phyloP scores from a whole-genome alignment of 257 asterid species.

The Jacaranda mimosifolia region DNA sequence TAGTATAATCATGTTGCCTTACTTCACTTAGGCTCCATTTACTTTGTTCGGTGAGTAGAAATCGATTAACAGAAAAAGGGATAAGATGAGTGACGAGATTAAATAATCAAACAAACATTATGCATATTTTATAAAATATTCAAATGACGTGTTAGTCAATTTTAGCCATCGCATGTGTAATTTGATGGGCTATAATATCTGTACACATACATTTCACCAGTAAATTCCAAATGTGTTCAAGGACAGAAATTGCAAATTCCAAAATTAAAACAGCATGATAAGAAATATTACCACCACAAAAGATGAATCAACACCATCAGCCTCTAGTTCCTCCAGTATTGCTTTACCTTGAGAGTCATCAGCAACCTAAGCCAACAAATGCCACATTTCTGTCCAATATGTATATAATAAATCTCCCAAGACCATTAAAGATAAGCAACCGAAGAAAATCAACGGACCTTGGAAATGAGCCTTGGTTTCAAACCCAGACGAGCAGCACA shows the following conservation, averaged over 20 bases:
- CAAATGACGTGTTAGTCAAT: no score
- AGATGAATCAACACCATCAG: conserved; percentile 70
- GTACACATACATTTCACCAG: no score
- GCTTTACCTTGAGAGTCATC: conserved; percentile 71
- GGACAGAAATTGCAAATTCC: background rate
- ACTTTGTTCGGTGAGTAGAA: no score
- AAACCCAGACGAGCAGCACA: conserved; percentile 75
- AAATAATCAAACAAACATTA: no score
- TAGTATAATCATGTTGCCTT: no score
- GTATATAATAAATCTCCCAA: background rate
- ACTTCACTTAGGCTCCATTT: no score
- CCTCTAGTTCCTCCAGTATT: conserved; percentile 60
- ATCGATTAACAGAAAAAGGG: no score
- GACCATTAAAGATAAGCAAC: background rate
- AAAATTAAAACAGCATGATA: background rate
- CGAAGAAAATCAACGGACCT: conserved; percentile 43
- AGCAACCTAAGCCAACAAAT: conserved; percentile 55
- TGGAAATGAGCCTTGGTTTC: conserved; percentile 63
- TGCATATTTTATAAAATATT: no score
- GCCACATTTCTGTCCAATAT: background rate
- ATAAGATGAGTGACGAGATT: no score
- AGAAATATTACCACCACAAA: conserved; percentile 56
- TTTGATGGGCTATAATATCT: no score
- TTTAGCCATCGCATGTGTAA: no score
- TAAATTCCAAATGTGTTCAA: background rate